These are phyloP conservation scores for Trypanosoma boissoni DNA, from an alignment of 208 protist species.

Conservation along the genomic window DNA sequence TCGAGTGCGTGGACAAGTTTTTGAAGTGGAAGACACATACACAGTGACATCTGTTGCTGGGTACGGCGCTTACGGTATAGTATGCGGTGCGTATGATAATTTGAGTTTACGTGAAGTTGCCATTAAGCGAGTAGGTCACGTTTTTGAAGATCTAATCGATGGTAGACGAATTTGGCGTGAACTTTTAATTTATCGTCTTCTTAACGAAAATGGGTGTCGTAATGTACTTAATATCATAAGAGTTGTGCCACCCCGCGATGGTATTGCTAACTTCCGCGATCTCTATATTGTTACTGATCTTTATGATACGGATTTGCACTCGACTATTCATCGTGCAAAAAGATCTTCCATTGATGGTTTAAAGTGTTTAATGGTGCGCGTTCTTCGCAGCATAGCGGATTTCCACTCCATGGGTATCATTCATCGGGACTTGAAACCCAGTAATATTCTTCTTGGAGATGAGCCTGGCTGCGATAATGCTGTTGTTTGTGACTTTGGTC, in stretches of 20 bases:
- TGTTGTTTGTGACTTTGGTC: slow-evolving; percentile 94
- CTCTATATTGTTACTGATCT: slow-evolving; percentile 90
- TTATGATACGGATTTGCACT: slow-evolving; percentile 94
- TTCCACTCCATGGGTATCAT: slow-evolving; percentile 96
- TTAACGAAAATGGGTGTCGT: slow-evolving; percentile 89
- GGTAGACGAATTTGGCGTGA: slow-evolving; percentile 97
- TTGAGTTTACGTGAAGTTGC: slow-evolving; percentile 88
- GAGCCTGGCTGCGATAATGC: slow-evolving; percentile 75
- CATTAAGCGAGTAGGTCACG: slow-evolving; percentile 96
- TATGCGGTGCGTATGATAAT: slow-evolving; percentile 81
- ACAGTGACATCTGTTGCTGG: slow-evolving; percentile 83
- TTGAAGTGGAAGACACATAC: slow-evolving; percentile 88
- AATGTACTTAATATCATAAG: slow-evolving; percentile 89
- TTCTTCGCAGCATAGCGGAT: slow-evolving; percentile 94
- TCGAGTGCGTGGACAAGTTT: slow-evolving; percentile 72
- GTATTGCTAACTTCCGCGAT: slow-evolving; percentile 72
- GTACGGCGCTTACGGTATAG: slow-evolving; percentile 88
- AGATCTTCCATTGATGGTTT: slow-evolving; percentile 67
- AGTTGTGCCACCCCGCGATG: slow-evolving; percentile 67
- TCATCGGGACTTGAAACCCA: slow-evolving; percentile 96
- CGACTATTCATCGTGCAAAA: slow-evolving; percentile 60
- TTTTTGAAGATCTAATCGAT: slow-evolving; percentile 96
- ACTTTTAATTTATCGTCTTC: slow-evolving; percentile 91
- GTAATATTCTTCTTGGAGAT: slow-evolving; percentile 92
- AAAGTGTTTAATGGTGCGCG: slow-evolving; percentile 94